Evolutionary conservation across 1,284 basidiomycete species (phyloP), one percentile per base, ranked within the genome.

Genomic region (Ustilago xerochloae): DNA sequence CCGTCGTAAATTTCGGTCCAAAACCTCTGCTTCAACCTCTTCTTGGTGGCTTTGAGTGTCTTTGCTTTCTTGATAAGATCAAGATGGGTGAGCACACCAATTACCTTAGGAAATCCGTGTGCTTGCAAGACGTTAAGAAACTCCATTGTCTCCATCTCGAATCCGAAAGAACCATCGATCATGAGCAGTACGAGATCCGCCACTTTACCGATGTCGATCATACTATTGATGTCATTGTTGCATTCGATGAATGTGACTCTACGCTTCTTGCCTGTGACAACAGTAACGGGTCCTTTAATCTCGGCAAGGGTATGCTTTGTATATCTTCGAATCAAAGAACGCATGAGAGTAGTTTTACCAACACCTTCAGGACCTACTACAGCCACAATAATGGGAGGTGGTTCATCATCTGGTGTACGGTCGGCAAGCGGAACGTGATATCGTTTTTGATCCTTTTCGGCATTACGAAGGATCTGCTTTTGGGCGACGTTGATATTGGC

Each of bases 121-220:
- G 93, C 89, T 86, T 97, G 95, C 28, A 99, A 90, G 70, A 98
- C 91, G 78, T 98, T 99, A 65, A 99, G 90, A 73, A 98, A 98
- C 86, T 99, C 96, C 83, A 99, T 99, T 0, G 94, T 96, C 91
- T 99, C 97, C 97, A 99, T 99, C 86, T 99, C 96, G 79, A 99
- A 97, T 1, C 96, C 96, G 85, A 96, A 98, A 39, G 92, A 94
- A 4, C 93, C 96, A 82, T 99, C 97, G 77, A 99, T 92, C 93
- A 98, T 95, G 73, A 99, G 90, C 45, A 99, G 87, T 3, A 99
- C 93, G 48, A 99, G 87, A 86, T 99, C 97, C 6, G 93, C 96
- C 64, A 99, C 90, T 86, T 99, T 99, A 63, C 91, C 95, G 78
- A 97, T 88, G 87, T 99, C 97, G 71, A 99, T 93, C 95, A 98